Base-by-base conservation (phyloP, 371 early-diverging fungal species). In the Thermomucor indicae-seudaticae region DNA sequence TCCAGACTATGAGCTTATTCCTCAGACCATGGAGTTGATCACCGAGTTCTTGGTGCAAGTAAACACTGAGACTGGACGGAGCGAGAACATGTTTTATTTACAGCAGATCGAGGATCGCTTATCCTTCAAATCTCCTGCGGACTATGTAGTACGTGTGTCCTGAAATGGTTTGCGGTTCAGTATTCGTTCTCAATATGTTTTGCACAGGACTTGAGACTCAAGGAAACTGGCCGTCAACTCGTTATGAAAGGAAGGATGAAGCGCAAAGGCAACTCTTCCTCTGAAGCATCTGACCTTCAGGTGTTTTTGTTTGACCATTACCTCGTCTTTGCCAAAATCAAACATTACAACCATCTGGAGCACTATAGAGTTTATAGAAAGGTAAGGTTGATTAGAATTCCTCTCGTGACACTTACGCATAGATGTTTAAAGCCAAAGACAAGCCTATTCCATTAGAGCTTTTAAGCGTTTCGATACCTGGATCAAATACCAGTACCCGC, bases 271-370 rank as follows among this genome's bases (percentile, higher is more conserved):
- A 70, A 81, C 41, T 82, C 82, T 12, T 49, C 52, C 61, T 67
- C 84, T 6, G 89, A 88, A 34, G 66, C 74, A 14, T 72, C 82
- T 0, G 86, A 89, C 23, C 56, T 95, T 1, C 78, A 76, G 43
- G 79, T 93, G 16, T 90, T 92, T 56, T 62, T 95, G 42, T 89
- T 96, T 48, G 97, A 96, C 58, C 91, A 96, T 65, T 77, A 81
- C 35, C 70, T 96, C 12, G 68, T 96, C 8, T 68, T 95, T 67
- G 83, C 92, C 43, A 89, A 89, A 58, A 79, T 81, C 34, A 62
- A 67, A 22, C 53, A 56, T 41, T 41, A 58, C 32, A 52, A 67
- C 39, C 57, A 60, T 43, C 44, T 65, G 8, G 74, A 74, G 39
- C 48, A 49, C 17, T 74, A 70, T 50, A 64, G 53, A 41, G 64